Base-by-base conservation (phyloP, 768 basidiomycete species). In the Lactarius trivialis region DNA sequence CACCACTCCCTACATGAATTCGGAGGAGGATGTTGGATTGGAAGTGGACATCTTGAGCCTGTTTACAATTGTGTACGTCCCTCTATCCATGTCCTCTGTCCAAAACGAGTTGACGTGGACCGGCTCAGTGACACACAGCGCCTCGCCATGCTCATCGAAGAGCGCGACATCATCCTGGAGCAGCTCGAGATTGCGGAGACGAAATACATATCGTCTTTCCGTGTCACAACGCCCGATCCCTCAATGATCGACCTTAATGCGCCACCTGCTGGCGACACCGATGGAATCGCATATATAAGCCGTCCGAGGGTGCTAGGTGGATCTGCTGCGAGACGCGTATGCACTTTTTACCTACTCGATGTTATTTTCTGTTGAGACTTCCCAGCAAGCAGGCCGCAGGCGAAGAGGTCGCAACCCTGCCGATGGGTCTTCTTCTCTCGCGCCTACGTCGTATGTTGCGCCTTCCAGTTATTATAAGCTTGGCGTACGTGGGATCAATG, bases 401-500 rank as follows among this genome's bases (percentile, higher is more conserved):
- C 79, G 82, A 32, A 77, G 81, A 39, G 71, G 78, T 49, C 68
- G 75, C 17, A 86, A 87, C 66, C 83, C 84, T n/a, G 85, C 86
- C 2, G 82, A 78, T 66, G 86, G 80, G 0, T 78, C 84, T 4
- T 85, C 85, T 7, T 86, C 85, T n/a, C 79, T 86, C 17, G 80
- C 86, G 1, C 89, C 89, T 4, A 85, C 85, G 19, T 86, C 87
- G 6, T 92, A 90, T 68, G 83, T 91, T 9, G 88, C 87, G 5
- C 89, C 89, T 7, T 88, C 86, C 7, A 82, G 85, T 58, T 92
- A 87, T 71, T 92, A 92, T 76, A 85, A 86, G 69, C 79, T 92
- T 34, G 80, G 85, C 26, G 76, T 88, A 4, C 79, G 77, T 56
- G 85, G 83, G 9, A 77, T 90, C 28, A 84, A 76, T 58, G 83